phyloP scores from a whole-genome alignment of 352 stramenopile species.

The Pythium brachiatum region DNA sequence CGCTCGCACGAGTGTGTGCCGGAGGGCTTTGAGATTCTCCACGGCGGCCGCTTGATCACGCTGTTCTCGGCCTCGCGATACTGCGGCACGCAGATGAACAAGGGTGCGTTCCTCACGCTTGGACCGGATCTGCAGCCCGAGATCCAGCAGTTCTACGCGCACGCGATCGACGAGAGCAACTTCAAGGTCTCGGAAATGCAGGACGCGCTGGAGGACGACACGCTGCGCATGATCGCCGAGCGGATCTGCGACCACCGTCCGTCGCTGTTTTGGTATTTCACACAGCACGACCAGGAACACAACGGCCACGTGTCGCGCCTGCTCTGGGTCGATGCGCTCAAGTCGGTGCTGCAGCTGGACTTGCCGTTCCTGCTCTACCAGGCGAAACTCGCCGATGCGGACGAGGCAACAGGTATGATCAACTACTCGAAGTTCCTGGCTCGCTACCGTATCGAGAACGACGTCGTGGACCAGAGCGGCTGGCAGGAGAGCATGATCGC shows the following conservation, averaged over 20 bases:
- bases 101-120: slow-evolving; percentile 91
- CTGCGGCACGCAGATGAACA: slow-evolving; percentile 92
- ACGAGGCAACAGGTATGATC: slow-evolving; percentile 76
- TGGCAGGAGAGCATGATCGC: slow-evolving; percentile 92
- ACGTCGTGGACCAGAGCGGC: slow-evolving; percentile 72
- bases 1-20: slow-evolving; percentile 93
- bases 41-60: slow-evolving; percentile 88
- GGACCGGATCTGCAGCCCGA: slow-evolving; percentile 89
- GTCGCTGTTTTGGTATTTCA: slow-evolving; percentile 94
- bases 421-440: slow-evolving; percentile 94
- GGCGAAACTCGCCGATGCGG: slow-evolving; percentile 80
- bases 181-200: slow-evolving; percentile 79
- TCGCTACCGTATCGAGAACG: slow-evolving; percentile 91
- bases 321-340: slow-evolving; percentile 89
- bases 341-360: slow-evolving; percentile 90
- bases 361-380: slow-evolving; percentile 91
- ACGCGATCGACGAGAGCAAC: slow-evolving; percentile 78
- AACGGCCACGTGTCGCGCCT: slow-evolving; percentile 81
- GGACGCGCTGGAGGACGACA: slow-evolving; percentile 83
- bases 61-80: slow-evolving; percentile 92
- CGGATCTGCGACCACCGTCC: slow-evolving; percentile 91
- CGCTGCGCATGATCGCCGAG: slow-evolving; percentile 92
- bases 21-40: slow-evolving; percentile 90
- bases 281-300: slow-evolving; percentile 89
- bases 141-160: slow-evolving; percentile 94